Percentiles rank a stretch among this genome's conserved stretches.
These are phyloP conservation scores for Aspergillus persii DNA, from an alignment of 2,329 filamentous ascomycete genomes.

Conservation along the genomic window DNA sequence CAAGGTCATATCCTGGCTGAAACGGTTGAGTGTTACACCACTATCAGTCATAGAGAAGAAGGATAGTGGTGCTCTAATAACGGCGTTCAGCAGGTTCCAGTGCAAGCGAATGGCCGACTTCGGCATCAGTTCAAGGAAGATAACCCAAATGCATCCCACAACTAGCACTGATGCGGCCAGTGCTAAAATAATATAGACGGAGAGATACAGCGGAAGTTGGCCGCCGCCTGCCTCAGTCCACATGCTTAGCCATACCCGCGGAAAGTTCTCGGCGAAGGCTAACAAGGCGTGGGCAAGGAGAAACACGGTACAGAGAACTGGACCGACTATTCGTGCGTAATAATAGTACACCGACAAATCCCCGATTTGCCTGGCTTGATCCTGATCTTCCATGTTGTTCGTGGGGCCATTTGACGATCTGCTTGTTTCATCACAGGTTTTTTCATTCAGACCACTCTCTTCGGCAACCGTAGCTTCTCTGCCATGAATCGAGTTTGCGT, in stretches of 20 bases:
- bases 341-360: not conserved
- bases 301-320: not conserved
- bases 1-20: conserved; percentile 28
- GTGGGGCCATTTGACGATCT: not conserved
- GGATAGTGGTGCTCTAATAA: conserved; percentile 14
- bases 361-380: not conserved
- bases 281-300: too few species aligned
- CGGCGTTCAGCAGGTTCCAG: conserved; percentile 2
- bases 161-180: not conserved
- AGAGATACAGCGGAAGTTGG: not conserved
- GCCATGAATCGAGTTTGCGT: not conserved
- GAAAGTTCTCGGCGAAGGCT: not conserved
- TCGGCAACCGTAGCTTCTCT: not conserved
- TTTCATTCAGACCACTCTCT: not conserved
- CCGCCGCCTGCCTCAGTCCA: not conserved
- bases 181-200: not conserved
- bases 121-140: conserved; percentile 6
- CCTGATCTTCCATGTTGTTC: conserved; percentile 1
- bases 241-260: conserved; percentile 33
- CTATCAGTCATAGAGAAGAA: conserved; percentile 14
- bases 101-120: conserved; percentile 8
- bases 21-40: conserved; percentile 17
- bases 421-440: not conserved
- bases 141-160: not conserved
- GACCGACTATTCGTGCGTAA: not conserved